Evolutionary conservation across 2,329 filamentous ascomycete species (phyloP).

Genomic region (Sporothrix schenckii): DNA sequence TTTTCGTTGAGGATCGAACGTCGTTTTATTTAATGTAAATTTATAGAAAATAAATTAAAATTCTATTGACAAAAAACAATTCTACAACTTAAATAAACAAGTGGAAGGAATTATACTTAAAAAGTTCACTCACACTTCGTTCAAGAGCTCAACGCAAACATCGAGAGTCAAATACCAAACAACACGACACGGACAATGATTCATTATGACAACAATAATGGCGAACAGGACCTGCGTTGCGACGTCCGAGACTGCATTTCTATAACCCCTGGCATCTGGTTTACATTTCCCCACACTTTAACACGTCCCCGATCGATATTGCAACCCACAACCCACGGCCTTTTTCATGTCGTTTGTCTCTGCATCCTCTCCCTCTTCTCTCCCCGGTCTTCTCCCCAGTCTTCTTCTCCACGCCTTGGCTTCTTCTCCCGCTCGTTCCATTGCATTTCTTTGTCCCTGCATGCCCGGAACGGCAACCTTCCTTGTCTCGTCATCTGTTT

Average conservation of each 20-base stretch:
- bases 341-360: not conserved
- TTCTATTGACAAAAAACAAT: not conserved
- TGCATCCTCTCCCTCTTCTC: not conserved
- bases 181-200: not conserved
- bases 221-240: conserved; percentile 7
- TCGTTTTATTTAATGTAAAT: too few relatives aligned
- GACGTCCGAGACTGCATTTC: conserved; percentile 3
- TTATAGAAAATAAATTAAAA: not conserved
- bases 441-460: conserved; percentile 14
- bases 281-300: not conserved
- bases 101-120: too few relatives aligned
- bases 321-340: not conserved
- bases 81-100: not conserved
- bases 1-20: not conserved
- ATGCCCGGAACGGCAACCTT: conserved; percentile 17
- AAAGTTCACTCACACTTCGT: not conserved
- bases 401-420: conserved; percentile 8
- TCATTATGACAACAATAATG: not conserved
- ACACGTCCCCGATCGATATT: not conserved
- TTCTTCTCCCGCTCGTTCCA: conserved; percentile 23
- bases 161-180: too few relatives aligned
- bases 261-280: not conserved
- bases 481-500: conserved; percentile 14
- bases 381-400: not conserved
- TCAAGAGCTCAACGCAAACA: not conserved